These are phyloP conservation scores for Vigna hirtella DNA, from an alignment of 306 rosid genomes.

Conservation along the genomic window DNA sequence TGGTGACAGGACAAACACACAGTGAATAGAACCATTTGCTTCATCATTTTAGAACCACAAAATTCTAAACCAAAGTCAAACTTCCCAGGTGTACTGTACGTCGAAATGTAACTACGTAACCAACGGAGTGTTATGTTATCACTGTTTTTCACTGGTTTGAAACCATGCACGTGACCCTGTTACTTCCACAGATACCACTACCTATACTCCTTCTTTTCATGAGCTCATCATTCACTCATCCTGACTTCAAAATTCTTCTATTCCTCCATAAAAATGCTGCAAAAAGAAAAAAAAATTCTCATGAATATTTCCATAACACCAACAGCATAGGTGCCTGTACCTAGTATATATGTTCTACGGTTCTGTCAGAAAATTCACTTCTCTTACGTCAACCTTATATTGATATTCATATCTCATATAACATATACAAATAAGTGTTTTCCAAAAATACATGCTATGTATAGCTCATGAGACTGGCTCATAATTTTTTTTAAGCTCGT, in stretches of 20 bases:
- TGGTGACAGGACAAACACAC: background rate
- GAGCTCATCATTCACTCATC: background rate
- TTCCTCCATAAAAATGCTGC: background rate
- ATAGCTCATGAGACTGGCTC: too few relatives aligned
- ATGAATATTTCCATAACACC: too few relatives aligned
- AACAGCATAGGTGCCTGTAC: too few relatives aligned
- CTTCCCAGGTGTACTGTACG: background rate
- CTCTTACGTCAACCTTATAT: too few relatives aligned
- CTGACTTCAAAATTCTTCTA: background rate
- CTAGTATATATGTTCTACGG: too few relatives aligned
- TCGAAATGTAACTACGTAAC: background rate
- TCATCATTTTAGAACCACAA: slow-evolving; percentile 10
- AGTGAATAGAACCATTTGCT: background rate
- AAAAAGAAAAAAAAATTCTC: too few relatives aligned
- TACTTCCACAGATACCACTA: background rate
- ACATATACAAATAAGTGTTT: too few relatives aligned
- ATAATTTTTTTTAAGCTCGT: too few relatives aligned
- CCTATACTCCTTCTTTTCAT: background rate
- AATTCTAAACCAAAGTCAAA: slow-evolving; percentile 7
- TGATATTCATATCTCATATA: too few relatives aligned
- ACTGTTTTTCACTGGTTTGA: background rate
- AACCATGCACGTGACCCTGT: slow-evolving; percentile 19
- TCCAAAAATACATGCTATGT: too few relatives aligned
- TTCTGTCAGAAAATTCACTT: too few relatives aligned
- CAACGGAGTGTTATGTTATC: background rate